Evolutionary conservation across 768 basidiomycete genomes (phyloP).

Genomic region (Amanita subjunquillea): DNA sequence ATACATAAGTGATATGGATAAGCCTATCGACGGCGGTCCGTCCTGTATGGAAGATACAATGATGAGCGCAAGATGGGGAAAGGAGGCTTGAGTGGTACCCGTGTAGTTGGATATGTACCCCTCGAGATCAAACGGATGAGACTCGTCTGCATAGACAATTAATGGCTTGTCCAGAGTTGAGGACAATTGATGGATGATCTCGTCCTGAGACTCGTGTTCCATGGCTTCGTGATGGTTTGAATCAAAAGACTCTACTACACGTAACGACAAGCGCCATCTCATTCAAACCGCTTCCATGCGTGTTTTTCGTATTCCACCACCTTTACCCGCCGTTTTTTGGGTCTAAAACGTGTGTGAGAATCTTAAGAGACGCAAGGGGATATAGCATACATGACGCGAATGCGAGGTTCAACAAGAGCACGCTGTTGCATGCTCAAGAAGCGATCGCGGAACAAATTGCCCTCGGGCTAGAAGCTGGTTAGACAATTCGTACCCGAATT

Average conservation of each 20-base stretch:
- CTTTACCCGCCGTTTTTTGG: conserved; percentile 39
- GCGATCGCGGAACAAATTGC: conserved; percentile 85
- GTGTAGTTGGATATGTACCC: conserved; percentile 67
- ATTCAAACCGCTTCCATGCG: conserved; percentile 68
- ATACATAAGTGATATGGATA: conserved; percentile 50
- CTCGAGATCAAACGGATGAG: conserved; percentile 85
- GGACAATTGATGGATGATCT: conserved; percentile 9
- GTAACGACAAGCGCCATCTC: conserved; percentile 5
- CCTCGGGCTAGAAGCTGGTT: conserved; percentile 58
- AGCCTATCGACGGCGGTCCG: conserved; percentile 69
- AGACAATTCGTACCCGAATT: neutral
- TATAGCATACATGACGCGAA: conserved; percentile 56
- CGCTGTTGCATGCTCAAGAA: conserved; percentile 84
- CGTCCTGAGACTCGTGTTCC: conserved; percentile 5
- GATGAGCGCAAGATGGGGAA: neutral
- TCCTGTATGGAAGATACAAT: conserved; percentile 28
- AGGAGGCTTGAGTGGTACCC: conserved; percentile 28
- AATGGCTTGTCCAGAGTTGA: conserved; percentile 13
- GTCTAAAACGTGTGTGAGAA: conserved; percentile 22
- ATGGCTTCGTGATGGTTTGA: neutral
- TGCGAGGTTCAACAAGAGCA: conserved; percentile 78
- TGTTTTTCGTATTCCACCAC: conserved; percentile 68
- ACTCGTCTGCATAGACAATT: conserved; percentile 53
- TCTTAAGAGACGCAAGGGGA: neutral
- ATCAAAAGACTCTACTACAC: neutral